Base-by-base conservation (phyloP, 768 basidiomycete species). In the Kwoniella dejecticola region DNA sequence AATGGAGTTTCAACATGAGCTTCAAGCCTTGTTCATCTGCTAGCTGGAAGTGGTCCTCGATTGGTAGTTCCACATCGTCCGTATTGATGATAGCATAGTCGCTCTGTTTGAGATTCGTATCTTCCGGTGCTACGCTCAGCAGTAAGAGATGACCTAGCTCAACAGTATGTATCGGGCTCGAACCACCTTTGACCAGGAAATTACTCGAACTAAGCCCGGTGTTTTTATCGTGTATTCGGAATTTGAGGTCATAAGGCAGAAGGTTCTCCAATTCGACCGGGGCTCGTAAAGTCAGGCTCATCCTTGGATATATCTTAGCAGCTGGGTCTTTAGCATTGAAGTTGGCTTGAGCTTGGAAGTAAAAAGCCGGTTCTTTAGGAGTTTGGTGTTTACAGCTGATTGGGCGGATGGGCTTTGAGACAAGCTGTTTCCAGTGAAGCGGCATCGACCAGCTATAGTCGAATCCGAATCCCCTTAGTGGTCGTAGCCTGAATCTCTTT, bases 61-160 rank as follows among this genome's bases (percentile, higher is more conserved):
- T 62, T 88, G 89, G 66, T 92, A 91, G 79, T 93, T 92, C 89
- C 56, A 90, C 86, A 27, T 87, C 87, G 74, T 96, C 92, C 15
- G 90, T 91, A 73, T 92, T 97, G 80, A 99, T 94, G 79, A 99
- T 97, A 2, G 92, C 89, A 69, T 96, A 99, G 60, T 98, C 94
- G 75, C 93, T 95, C 15, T 91, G 88, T 71, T 89, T 89, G 82
- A 93, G 91, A 13, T 95, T 86, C 48, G 91, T 89, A 68, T 98
- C 95, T 79, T 98, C 89, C 1, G 96, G 82, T 55, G 88, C 79
- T 12, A 97, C 83, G 68, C 91, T 98, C 42, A 98, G 83, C 13
- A 98, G 81, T 24, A 98, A 84, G 57, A 98, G 83, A 78, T 99
- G 96, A 4, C 84, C 84, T 2, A 98, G 82, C 72, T 98, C 93